Conservation (phyloP, 192 early-diverging fungal genomes). For the Backusella parvicylindrica region DNA sequence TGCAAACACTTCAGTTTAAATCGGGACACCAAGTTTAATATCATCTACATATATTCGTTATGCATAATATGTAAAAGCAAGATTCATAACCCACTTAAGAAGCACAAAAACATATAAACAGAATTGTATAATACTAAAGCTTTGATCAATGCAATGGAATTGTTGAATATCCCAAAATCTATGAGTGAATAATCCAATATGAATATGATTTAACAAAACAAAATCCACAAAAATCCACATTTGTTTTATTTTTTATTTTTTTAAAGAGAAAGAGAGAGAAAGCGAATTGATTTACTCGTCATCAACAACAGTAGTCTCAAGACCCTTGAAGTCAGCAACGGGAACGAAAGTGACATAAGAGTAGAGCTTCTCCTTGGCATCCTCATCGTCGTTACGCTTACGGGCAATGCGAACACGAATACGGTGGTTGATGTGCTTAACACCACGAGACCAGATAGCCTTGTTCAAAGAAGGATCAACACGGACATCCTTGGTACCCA, state of each 20-base stretch:
- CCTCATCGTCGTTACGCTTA: conserved; percentile 96
- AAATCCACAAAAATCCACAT: conserved; percentile 51
- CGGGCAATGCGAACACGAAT: conserved; percentile 93
- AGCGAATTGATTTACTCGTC: conserved; percentile 26
- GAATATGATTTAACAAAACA: conserved; percentile 76
- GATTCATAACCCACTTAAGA: too few species aligned
- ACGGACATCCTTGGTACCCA: conserved; percentile 97
- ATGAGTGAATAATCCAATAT: too few species aligned
- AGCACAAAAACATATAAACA: too few species aligned
- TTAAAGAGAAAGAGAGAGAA: background rate
- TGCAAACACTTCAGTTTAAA: too few species aligned
- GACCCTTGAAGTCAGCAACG: conserved; percentile 82
- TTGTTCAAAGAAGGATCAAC: conserved; percentile 95
- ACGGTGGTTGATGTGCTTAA: conserved; percentile 93
- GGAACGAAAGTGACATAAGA: conserved; percentile 88
- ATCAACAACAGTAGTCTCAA: conserved; percentile 35
- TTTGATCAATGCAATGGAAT: too few species aligned
- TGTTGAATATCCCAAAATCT: too few species aligned
- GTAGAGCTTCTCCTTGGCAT: conserved; percentile 96
- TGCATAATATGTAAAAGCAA: too few species aligned
- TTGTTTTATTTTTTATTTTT: background rate
- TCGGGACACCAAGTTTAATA: too few species aligned
- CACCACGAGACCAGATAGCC: conserved; percentile 88
- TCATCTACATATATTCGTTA: too few species aligned
- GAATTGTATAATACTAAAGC: too few species aligned